Evolutionary conservation across 2,329 filamentous ascomycete genomes (phyloP).

Genomic region (Colletotrichum australisinense): DNA sequence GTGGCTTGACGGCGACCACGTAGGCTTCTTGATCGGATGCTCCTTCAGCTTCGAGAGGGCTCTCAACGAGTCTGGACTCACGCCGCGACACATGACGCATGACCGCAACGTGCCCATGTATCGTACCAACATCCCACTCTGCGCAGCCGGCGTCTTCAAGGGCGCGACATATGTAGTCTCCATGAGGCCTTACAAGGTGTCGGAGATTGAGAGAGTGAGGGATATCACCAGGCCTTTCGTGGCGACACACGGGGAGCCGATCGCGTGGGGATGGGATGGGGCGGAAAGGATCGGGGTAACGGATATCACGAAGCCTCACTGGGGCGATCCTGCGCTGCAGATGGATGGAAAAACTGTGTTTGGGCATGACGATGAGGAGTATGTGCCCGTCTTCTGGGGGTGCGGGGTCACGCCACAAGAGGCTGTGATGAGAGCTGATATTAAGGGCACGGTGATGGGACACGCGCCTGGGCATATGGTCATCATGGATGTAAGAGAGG

Average conservation of each 20-base stretch:
- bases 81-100: slow-evolving; percentile 60
- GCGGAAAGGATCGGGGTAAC: slow-evolving; percentile 62
- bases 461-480: slow-evolving; percentile 74
- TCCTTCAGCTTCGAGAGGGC: slow-evolving; percentile 73
- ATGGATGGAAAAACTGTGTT: slow-evolving; percentile 50
- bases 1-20: slow-evolving; percentile 67
- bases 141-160: slow-evolving; percentile 68
- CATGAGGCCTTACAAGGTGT: slow-evolving; percentile 67
- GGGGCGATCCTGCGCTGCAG: slow-evolving; percentile 62
- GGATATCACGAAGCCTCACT: slow-evolving; percentile 65
- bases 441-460: slow-evolving; percentile 68
- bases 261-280: slow-evolving; percentile 74
- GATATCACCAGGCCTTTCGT: slow-evolving; percentile 65
- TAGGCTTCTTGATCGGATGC: slow-evolving; percentile 73
- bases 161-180: slow-evolving; percentile 68
- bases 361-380: slow-evolving; percentile 47
- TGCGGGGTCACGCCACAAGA: slow-evolving; percentile 76
- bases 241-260: slow-evolving; percentile 71
- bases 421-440: slow-evolving; percentile 66
- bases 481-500: slow-evolving; percentile 62
- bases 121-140: slow-evolving; percentile 65
- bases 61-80: slow-evolving; percentile 60
- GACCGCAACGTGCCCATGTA: slow-evolving; percentile 71
- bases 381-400: slow-evolving; percentile 70
- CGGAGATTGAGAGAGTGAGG: slow-evolving; percentile 63